Conservation (phyloP, 805 yeast genomes). For the Candida ponderosae region DNA sequence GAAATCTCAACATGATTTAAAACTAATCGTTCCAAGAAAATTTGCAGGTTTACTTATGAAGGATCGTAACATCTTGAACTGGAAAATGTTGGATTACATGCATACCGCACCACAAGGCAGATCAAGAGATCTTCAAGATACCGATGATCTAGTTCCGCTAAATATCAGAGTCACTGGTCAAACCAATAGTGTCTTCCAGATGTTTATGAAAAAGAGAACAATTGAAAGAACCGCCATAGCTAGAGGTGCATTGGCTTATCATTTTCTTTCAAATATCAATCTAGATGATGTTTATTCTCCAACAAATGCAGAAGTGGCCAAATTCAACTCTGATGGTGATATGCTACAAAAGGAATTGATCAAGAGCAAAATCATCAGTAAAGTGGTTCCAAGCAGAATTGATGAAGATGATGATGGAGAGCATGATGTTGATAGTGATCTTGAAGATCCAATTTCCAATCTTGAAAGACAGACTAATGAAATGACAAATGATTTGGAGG, state of each 20-base stretch:
- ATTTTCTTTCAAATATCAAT: neutral
- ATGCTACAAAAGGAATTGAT: constrained; percentile 22
- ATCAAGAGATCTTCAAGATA: neutral
- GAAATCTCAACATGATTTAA: constrained; percentile 11
- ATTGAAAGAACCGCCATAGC: neutral
- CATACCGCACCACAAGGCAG: constrained; percentile 1
- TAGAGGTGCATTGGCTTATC: constrained; percentile 4
- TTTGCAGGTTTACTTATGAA: constrained; percentile 13
- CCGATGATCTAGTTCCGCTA: constrained; percentile 7
- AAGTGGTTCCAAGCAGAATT: constrained; percentile 11
- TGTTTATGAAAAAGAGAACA: constrained; percentile 4
- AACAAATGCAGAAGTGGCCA: constrained; percentile 8
- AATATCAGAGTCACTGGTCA: constrained; percentile 15
- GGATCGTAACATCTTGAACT: constrained; percentile 3
- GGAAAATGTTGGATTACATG: constrained; percentile 1
- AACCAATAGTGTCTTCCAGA: constrained; percentile 9
- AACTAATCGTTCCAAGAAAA: constrained; percentile 8
- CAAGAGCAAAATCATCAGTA: constrained; percentile 12
- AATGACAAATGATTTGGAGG: constrained; percentile 1
- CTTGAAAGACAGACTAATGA: constrained; percentile 6
- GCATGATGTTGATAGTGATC: neutral
- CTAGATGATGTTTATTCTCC: neutral
- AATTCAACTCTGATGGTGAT: constrained; percentile 12
- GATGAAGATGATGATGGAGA: neutral
- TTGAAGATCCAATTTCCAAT: neutral